Evolutionary conservation across 805 yeast species (phyloP).

Genomic region (Wickerhamomyces hampshirensis): DNA sequence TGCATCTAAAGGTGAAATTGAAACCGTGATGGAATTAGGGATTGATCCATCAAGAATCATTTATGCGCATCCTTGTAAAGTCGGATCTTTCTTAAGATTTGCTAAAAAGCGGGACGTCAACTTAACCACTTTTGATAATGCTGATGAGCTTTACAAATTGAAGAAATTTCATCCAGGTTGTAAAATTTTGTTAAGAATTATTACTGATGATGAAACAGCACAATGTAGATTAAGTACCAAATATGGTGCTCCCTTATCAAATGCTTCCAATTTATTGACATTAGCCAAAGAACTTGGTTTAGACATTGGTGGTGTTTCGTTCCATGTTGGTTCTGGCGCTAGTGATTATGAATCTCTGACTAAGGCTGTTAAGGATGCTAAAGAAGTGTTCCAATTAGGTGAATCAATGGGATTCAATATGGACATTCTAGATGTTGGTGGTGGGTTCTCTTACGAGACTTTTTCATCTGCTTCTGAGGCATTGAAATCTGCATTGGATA

Average conservation of each 20-base stretch:
- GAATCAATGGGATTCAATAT: slow-evolving; percentile 40
- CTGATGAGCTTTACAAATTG: slow-evolving; percentile 77
- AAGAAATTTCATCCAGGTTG: slow-evolving; percentile 63
- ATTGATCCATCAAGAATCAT: slow-evolving; percentile 63
- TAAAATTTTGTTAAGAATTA: slow-evolving; percentile 69
- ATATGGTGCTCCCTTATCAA: slow-evolving; percentile 71
- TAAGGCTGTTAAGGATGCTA: slow-evolving; percentile 71
- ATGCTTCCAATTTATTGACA: slow-evolving; percentile 50
- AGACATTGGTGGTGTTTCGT: slow-evolving; percentile 78
- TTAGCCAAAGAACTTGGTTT: slow-evolving; percentile 59
- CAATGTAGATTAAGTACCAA: slow-evolving; percentile 83
- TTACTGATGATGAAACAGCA: slow-evolving; percentile 86
- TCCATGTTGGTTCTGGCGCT: slow-evolving; percentile 96
- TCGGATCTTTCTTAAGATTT: slow-evolving; percentile 72
- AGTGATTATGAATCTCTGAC: slow-evolving; percentile 60
- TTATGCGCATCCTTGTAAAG: slow-evolving; percentile 93
- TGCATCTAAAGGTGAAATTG: slow-evolving; percentile 85
- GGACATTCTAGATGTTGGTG: slow-evolving; percentile 79
- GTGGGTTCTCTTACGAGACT: slow-evolving; percentile 72
- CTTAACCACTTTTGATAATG: slow-evolving; percentile 86
- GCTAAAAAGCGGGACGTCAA: slow-evolving; percentile 54
- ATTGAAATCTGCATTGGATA: slow-evolving; percentile 50
- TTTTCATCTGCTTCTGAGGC: slow-evolving; percentile 57
- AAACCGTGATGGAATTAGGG: slow-evolving; percentile 55
- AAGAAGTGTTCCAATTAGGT: slow-evolving; percentile 60